These are phyloP conservation scores for Diaporthe vaccinii DNA, from an alignment of 2,329 filamentous ascomycete genomes.

Conservation along the genomic window DNA sequence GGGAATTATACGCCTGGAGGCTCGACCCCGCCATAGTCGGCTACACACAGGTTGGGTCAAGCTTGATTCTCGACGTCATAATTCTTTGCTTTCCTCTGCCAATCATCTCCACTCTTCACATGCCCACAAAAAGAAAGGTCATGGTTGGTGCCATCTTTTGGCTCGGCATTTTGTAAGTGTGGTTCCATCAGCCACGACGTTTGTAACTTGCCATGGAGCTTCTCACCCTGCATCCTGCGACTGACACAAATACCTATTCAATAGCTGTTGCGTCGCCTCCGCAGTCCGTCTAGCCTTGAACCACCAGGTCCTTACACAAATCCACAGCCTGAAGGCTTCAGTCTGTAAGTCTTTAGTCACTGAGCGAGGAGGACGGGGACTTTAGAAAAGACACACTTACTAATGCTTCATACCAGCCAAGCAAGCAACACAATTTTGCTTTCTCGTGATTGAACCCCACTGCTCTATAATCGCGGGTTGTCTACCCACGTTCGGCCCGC, in stretches of 20 bases:
- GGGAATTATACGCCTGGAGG: background rate
- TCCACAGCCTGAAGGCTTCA: background rate
- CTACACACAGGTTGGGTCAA: conserved; percentile 2
- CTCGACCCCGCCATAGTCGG: background rate
- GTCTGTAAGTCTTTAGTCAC: background rate
- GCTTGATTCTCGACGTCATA: background rate
- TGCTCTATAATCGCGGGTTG: background rate
- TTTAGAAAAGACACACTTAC: background rate
- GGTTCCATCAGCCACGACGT: background rate
- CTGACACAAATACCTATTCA: background rate
- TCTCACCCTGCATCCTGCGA: background rate
- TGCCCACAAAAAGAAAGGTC: conserved; percentile 13
- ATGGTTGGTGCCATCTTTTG: conserved; percentile 14
- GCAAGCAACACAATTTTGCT: conserved; percentile 9
- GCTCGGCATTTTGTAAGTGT: conserved; percentile 12
- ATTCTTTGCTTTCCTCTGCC: conserved; percentile 11
- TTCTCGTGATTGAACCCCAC: background rate
- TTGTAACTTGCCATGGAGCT: no score
- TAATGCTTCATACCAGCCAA: background rate
- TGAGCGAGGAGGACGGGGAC: no score
- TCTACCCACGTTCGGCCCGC: background rate
- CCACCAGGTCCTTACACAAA: background rate
- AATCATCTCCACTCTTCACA: background rate
- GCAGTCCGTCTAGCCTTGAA: background rate
- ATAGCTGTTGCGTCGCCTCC: background rate